Conservation (phyloP, 306 rosid genomes). For the Alnus glutinosa region DNA sequence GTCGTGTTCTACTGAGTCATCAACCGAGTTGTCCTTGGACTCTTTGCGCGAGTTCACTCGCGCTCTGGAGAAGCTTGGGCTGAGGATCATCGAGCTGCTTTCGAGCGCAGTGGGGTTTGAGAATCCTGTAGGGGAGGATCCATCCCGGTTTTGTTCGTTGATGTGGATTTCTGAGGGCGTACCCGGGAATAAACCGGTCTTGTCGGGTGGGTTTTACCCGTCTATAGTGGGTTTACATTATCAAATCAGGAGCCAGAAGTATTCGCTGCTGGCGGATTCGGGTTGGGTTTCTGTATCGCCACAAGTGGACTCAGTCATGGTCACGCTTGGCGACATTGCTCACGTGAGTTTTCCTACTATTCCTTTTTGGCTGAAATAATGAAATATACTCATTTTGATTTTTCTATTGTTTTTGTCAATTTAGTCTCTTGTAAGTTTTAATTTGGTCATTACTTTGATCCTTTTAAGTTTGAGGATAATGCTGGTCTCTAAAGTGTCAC, state of each 20-base stretch:
- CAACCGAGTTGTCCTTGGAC: conserved; percentile 33
- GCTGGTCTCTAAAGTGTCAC: no score
- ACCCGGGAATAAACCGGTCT: conserved; percentile 16
- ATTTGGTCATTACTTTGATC: no score
- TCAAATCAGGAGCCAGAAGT: conserved; percentile 60
- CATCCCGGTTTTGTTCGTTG: conserved; percentile 45
- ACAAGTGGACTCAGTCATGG: conserved; percentile 63
- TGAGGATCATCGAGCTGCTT: conserved; percentile 50
- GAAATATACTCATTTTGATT: neutral
- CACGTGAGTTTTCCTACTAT: conserved; percentile 43
- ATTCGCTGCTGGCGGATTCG: conserved; percentile 64
- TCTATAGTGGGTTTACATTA: conserved; percentile 66
- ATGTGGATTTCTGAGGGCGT: conserved; percentile 60
- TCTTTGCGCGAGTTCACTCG: conserved; percentile 54
- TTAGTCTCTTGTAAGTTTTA: no score
- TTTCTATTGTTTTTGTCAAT: no score
- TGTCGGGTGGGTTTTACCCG: conserved; percentile 68
- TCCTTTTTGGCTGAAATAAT: neutral
- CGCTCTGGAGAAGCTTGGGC: conserved; percentile 59
- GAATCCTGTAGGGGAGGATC: conserved; percentile 41
- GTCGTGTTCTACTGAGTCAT: conserved; percentile 41
- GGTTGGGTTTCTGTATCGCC: conserved; percentile 74
- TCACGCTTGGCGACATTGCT: conserved; percentile 81
- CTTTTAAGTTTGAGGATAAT: no score
- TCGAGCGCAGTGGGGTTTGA: conserved; percentile 47